These are phyloP conservation scores for Fusarium hostae DNA, from an alignment of 2,329 filamentous ascomycete species.

Conservation along the genomic window DNA sequence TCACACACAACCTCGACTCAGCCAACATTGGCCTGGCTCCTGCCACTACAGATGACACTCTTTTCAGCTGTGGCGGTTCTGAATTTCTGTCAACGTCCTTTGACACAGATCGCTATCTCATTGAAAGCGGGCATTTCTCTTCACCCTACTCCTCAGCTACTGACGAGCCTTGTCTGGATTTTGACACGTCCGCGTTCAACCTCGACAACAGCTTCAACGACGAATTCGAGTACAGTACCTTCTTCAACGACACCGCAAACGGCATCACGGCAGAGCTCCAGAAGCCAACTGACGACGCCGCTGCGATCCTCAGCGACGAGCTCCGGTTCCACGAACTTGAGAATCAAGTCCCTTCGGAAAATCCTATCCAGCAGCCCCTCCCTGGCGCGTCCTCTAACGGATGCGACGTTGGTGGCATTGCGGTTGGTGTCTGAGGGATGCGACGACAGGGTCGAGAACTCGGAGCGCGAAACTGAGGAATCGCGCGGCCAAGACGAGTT, in stretches of 20 bases:
- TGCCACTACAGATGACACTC: conserved; percentile 69
- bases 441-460: conserved; percentile 58
- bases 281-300: conserved; percentile 62
- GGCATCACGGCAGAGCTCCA: conserved; percentile 59
- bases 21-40: conserved; percentile 57
- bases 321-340: conserved; percentile 67
- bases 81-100: conserved; percentile 74
- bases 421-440: conserved; percentile 73
- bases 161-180: conserved; percentile 75
- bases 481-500: conserved; percentile 53
- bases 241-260: conserved; percentile 64
- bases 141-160: conserved; percentile 73
- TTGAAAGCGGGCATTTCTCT: conserved; percentile 82
- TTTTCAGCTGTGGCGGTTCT: conserved; percentile 76
- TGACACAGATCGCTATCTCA: conserved; percentile 79
- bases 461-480: conserved; percentile 47
- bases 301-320: conserved; percentile 64
- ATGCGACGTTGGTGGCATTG: conserved; percentile 80
- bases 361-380: conserved; percentile 79
- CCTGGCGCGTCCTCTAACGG: conserved; percentile 77
- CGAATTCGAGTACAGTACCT: conserved; percentile 64
- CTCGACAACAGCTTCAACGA: conserved; percentile 59
- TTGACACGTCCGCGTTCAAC: conserved; percentile 65
- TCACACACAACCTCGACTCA: conserved; percentile 48
- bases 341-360: conserved; percentile 70